These are phyloP conservation scores for Powellomyces hirtus DNA, from an alignment of 192 early-diverging fungal species.

Conservation along the genomic window DNA sequence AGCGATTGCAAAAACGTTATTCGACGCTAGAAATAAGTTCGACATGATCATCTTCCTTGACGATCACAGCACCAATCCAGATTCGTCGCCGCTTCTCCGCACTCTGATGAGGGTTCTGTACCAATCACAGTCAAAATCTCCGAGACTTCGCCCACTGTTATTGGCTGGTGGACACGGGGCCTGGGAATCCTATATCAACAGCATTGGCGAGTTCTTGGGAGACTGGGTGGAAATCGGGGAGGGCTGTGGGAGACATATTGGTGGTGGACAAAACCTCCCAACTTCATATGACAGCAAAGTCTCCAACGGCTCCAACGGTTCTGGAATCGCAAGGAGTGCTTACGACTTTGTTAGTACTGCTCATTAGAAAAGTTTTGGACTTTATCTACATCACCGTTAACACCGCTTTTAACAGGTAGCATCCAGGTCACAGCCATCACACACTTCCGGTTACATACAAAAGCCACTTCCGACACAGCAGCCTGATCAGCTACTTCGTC, in stretches of 20 bases:
- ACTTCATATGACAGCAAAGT: background rate
- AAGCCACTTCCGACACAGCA: background rate
- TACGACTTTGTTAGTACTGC: conserved; percentile 23
- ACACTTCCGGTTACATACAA: background rate
- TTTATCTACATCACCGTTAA: too few species aligned
- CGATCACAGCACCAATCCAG: conserved; percentile 48
- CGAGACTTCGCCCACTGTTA: conserved; percentile 61
- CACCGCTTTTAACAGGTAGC: background rate
- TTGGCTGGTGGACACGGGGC: conserved; percentile 78
- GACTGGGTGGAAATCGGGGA: conserved; percentile 49
- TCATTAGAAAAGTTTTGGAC: too few species aligned
- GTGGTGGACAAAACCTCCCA: conserved; percentile 1
- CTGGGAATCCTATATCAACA: conserved; percentile 61
- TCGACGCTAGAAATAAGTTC: conserved; percentile 61
- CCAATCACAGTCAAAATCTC: conserved; percentile 53
- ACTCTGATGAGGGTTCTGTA: conserved; percentile 61
- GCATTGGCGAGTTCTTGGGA: conserved; percentile 36
- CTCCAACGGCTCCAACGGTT: too few species aligned
- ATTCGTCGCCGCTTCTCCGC: conserved; percentile 10
- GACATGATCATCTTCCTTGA: conserved; percentile 76
- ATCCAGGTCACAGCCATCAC: conserved; percentile 8
- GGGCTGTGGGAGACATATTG: conserved; percentile 11
- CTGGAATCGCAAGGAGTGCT: conserved; percentile 25
- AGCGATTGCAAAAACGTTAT: conserved; percentile 44
- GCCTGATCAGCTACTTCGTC: background rate